Conservation (phyloP, 257 asterid genomes). For the Solanum ossicruentum region DNA sequence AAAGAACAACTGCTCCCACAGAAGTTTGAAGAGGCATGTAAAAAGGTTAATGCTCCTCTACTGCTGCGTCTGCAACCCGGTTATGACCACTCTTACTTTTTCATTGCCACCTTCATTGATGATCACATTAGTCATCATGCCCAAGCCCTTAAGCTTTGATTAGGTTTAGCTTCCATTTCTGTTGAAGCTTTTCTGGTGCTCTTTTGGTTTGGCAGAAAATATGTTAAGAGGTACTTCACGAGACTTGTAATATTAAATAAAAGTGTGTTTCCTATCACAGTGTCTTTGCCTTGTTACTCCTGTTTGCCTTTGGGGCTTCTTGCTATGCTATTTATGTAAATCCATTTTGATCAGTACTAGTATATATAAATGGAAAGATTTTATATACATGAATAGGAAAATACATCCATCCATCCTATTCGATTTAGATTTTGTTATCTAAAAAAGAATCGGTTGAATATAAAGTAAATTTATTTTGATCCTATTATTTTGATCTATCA, state of each 20-base stretch:
- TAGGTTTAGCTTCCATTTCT: not conserved
- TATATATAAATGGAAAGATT: not conserved
- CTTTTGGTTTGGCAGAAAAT: not conserved
- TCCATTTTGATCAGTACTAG: not conserved
- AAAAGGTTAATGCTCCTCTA: constrained; percentile 44
- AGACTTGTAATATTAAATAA: not conserved
- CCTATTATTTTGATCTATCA: no score
- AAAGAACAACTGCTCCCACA: constrained; percentile 60
- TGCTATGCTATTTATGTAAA: not conserved
- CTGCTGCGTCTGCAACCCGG: constrained; percentile 74
- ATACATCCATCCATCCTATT: not conserved
- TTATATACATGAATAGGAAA: no score
- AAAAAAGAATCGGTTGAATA: no score
- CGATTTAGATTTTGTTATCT: not conserved
- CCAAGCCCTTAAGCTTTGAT: constrained; percentile 57
- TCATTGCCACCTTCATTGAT: constrained; percentile 72
- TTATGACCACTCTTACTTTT: constrained; percentile 84
- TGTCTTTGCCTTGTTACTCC: not conserved
- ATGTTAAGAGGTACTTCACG: not conserved
- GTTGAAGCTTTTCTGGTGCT: not conserved
- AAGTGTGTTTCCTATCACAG: not conserved
- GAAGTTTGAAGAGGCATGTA: constrained; percentile 76
- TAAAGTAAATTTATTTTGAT: no score
- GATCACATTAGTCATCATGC: constrained; percentile 90
- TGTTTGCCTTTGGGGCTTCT: not conserved